Conservation (phyloP, 1,284 basidiomycete species). For the Fomitopsis pinicola region DNA sequence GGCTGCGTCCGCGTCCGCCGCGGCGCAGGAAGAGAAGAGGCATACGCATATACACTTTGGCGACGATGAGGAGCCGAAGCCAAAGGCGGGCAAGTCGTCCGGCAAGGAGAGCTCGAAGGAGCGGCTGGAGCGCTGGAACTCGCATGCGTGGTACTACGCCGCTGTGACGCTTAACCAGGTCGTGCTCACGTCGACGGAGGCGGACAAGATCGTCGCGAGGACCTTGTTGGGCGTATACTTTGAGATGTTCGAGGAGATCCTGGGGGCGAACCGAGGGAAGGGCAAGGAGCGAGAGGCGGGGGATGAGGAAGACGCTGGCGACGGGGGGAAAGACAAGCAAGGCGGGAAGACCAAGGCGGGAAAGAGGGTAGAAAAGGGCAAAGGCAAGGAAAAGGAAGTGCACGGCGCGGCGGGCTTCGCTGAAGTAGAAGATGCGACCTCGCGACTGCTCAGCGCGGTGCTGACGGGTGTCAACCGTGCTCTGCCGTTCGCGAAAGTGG, state of each 20-base stretch:
- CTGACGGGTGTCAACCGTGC: constrained; percentile 95
- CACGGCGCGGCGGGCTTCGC: constrained; percentile 60
- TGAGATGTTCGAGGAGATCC: constrained; percentile 87
- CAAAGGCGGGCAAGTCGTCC: constrained; percentile 24
- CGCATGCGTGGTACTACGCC: constrained; percentile 74
- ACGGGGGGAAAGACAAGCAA: constrained; percentile 31
- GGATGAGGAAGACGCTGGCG: constrained; percentile 28
- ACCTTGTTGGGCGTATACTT: constrained; percentile 92
- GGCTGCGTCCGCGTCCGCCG: constrained; percentile 22
- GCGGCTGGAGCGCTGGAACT: constrained; percentile 26
- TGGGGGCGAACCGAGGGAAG: constrained; percentile 51
- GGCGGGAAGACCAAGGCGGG: constrained; percentile 15
- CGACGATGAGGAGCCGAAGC: constrained; percentile 21
- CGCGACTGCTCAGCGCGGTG: constrained; percentile 86
- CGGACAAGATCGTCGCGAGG: constrained; percentile 76
- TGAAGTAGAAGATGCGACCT: constrained; percentile 78
- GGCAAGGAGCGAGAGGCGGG: constrained; percentile 29
- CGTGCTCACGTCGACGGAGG: constrained; percentile 61
- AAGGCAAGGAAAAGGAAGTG: constrained; percentile 32
- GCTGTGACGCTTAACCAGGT: constrained; percentile 95
- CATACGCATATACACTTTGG: constrained; percentile 17
- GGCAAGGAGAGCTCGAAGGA: constrained; percentile 11
- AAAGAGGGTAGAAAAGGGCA: constrained; percentile 18
- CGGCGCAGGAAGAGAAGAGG: constrained; percentile 1
- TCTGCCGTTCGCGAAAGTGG: constrained; percentile 84